A percentile compares a stretch with the other conserved stretches of the same genome.
Conservation (phyloP, 2,329 filamentous ascomycete species). For the Ophiocordyceps camponoti-leonardi region DNA sequence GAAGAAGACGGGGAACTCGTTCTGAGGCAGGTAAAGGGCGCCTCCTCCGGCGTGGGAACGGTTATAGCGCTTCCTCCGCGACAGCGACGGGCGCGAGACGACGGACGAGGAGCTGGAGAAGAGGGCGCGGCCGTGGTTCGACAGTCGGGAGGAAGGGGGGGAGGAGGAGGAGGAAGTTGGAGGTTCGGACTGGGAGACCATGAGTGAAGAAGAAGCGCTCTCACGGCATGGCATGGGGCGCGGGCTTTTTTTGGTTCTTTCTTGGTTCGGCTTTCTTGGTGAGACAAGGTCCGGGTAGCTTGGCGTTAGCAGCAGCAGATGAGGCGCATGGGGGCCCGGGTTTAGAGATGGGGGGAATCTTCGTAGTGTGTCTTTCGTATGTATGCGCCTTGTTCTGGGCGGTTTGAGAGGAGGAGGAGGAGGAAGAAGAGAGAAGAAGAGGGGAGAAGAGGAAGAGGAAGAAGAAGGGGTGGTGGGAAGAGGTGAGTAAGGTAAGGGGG, state of each 20-base stretch:
- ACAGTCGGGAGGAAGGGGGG: constrained; percentile 1
- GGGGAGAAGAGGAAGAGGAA: too few species aligned
- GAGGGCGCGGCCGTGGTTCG: constrained; percentile 4
- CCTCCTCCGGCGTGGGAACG: constrained; percentile 65
- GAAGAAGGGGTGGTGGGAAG: too few species aligned
- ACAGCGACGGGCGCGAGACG: constrained; percentile 42
- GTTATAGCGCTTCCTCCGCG: constrained; percentile 53
- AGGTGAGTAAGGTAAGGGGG: too few species aligned
- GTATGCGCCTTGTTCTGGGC: not conserved
- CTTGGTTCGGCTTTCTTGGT: not conserved
- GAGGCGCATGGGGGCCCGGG: not conserved
- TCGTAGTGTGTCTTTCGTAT: too few species aligned
- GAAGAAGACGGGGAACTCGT: constrained; percentile 84
- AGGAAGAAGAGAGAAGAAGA: not conserved
- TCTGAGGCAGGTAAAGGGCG: constrained; percentile 53
- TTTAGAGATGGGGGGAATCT: too few species aligned
- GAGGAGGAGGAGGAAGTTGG: constrained; percentile 3
- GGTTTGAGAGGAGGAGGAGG: not conserved
- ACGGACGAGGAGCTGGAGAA: constrained; percentile 27
- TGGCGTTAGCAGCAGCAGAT: not conserved
- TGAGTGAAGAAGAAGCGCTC: constrained; percentile 19
- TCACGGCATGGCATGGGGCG: constrained; percentile 1
- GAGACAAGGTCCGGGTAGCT: not conserved
- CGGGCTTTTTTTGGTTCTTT: not conserved
- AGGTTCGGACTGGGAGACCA: constrained; percentile 47